Percentiles rank a stretch among this genome's conserved stretches.
These are phyloP conservation scores for Dioscorea zingiberensis DNA, from an alignment of 106 monocot genomes.

Conservation along the genomic window DNA sequence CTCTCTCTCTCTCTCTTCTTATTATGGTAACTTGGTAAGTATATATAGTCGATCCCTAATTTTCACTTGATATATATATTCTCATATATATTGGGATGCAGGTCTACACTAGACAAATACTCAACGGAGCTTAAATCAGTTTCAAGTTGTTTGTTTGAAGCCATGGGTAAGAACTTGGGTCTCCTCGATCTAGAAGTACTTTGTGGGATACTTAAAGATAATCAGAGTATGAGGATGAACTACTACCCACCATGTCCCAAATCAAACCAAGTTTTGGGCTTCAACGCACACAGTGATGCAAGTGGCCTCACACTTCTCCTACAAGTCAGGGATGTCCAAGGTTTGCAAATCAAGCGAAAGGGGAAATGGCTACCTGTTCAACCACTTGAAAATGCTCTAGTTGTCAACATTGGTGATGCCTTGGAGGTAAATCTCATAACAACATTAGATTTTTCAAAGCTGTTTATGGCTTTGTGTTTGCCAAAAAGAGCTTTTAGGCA, in stretches of 20 bases:
- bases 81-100: not conserved
- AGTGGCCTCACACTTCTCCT: conserved; percentile 27
- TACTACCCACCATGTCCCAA: conserved; percentile 36
- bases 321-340: conserved; percentile 34
- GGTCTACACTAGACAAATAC: conserved; percentile 30
- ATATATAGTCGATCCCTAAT: no score
- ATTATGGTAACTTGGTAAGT: no score
- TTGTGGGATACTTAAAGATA: not conserved
- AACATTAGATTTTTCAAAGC: no score
- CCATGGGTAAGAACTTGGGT: conserved; percentile 31
- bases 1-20: no score
- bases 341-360: conserved; percentile 31
- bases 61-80: no score
- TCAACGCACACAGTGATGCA: conserved; percentile 34
- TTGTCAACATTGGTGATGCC: conserved; percentile 35
- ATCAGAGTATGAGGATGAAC: conserved; percentile 32
- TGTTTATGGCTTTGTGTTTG: no score
- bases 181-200: conserved; percentile 13
- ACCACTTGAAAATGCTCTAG: conserved; percentile 21
- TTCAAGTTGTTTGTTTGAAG: conserved; percentile 5
- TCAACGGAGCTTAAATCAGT: conserved; percentile 22
- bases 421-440: conserved; percentile 44
- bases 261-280: conserved; percentile 20
- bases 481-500: no score
- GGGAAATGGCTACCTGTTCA: conserved; percentile 22